Conservation (phyloP, 1,284 basidiomycete genomes). For the Golubevia sp. region DNA sequence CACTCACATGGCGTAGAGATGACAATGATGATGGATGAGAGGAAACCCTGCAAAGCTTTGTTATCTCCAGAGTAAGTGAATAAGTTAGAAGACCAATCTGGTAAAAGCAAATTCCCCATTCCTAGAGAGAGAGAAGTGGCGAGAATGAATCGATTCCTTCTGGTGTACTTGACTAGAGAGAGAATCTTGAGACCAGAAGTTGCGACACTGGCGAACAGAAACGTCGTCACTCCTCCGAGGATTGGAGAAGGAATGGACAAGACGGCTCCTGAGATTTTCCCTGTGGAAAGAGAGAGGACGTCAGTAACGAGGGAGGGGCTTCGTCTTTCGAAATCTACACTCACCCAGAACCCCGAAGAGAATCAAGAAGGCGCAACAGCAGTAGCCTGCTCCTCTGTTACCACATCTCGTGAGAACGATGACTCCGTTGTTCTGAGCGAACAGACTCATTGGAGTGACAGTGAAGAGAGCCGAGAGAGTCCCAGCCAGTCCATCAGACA, state of each 20-base stretch:
- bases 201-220: constrained; percentile 66
- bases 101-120: constrained; percentile 68
- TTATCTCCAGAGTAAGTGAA: constrained; percentile 66
- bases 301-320: constrained; percentile 56
- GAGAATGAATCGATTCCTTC: constrained; percentile 75
- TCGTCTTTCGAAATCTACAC: constrained; percentile 33
- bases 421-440: constrained; percentile 76
- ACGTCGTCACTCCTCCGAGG: constrained; percentile 81
- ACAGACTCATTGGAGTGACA: constrained; percentile 76
- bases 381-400: constrained; percentile 41
- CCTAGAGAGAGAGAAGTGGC: constrained; percentile 71
- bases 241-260: constrained; percentile 73
- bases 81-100: constrained; percentile 62
- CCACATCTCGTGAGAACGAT: constrained; percentile 62
- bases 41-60: constrained; percentile 72
- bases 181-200: constrained; percentile 75
- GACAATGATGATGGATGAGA: constrained; percentile 78
- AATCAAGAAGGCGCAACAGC: constrained; percentile 40
- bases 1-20: constrained; percentile 75
- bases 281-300: constrained; percentile 45
- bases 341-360: constrained; percentile 33
- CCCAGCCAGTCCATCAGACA: constrained; percentile 72
- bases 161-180: constrained; percentile 70
- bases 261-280: constrained; percentile 73
- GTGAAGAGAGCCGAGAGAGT: constrained; percentile 76